Conservation (phyloP, 352 stramenopile genomes). For the Pythium brassicae region DNA sequence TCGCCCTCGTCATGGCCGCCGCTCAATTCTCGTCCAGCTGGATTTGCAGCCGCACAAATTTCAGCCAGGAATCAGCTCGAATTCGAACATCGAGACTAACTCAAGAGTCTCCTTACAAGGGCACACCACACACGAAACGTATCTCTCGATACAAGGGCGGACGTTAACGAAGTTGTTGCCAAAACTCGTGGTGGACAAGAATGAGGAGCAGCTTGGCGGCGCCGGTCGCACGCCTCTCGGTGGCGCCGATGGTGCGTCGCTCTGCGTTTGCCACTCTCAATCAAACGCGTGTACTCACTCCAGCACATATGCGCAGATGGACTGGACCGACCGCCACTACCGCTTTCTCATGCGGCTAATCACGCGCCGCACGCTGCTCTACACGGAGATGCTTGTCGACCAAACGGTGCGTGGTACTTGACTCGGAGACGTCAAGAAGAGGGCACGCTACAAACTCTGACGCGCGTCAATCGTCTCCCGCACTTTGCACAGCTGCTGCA, state of each 20-base stretch:
- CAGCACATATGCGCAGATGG: conserved; percentile 76
- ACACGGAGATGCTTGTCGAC: conserved; percentile 99
- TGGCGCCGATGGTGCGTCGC: conserved; percentile 13
- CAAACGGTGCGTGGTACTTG: conserved; percentile 81
- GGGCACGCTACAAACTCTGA: background rate
- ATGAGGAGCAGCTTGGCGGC: background rate
- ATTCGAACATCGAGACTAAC: too few relatives aligned
- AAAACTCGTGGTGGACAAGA: too few relatives aligned
- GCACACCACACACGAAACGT: too few relatives aligned
- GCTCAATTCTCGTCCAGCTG: too few relatives aligned
- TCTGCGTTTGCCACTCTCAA: background rate
- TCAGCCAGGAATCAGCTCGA: too few relatives aligned
- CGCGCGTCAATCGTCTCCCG: background rate
- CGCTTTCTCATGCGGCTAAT: conserved; percentile 93
- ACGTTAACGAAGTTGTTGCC: too few relatives aligned
- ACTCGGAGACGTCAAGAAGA: background rate
- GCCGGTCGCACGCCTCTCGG: conserved; percentile 12
- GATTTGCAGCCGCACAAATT: too few relatives aligned
- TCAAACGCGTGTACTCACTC: background rate
- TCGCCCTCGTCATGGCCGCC: too few relatives aligned
- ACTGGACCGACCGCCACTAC: conserved; percentile 96
- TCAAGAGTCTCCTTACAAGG: too few relatives aligned
- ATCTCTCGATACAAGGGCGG: background rate
- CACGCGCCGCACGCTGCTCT: conserved; percentile 92
- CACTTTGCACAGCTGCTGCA: conserved; percentile 50